These are phyloP conservation scores for Coprinopsis strossmayeri DNA, from an alignment of 768 basidiomycete genomes.

Conservation along the genomic window DNA sequence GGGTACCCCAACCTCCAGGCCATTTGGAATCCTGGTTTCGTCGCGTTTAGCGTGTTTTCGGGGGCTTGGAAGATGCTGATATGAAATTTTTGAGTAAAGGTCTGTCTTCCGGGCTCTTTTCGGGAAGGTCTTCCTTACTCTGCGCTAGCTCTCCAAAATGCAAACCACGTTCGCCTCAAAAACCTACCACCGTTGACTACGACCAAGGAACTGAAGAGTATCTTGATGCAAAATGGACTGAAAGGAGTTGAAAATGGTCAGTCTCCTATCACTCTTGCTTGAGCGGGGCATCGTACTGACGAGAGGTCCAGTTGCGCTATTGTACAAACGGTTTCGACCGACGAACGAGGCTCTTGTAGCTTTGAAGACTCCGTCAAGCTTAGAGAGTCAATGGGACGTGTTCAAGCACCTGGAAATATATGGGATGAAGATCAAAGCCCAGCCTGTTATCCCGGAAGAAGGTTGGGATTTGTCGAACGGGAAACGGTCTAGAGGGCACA, in stretches of 20 bases:
- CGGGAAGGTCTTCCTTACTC: background rate
- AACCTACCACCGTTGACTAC: slow-evolving; percentile 47
- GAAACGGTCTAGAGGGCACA: slow-evolving; percentile 20
- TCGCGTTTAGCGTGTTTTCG: background rate
- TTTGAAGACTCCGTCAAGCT: slow-evolving; percentile 39
- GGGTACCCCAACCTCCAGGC: background rate
- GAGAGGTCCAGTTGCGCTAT: slow-evolving; percentile 46
- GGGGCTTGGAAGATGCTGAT: slow-evolving; percentile 6
- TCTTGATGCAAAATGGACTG: slow-evolving; percentile 32
- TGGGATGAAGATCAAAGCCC: slow-evolving; percentile 34
- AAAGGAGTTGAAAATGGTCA: slow-evolving; percentile 42
- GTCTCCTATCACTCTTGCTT: slow-evolving; percentile 5
- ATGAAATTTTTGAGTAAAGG: slow-evolving; percentile 7
- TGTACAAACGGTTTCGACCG: slow-evolving; percentile 56
- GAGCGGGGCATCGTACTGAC: no score
- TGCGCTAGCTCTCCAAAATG: slow-evolving; percentile 16
- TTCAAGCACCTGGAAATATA: slow-evolving; percentile 40
- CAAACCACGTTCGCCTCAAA: slow-evolving; percentile 39
- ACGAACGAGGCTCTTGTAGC: slow-evolving; percentile 55
- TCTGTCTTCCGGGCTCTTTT: background rate
- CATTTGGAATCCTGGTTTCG: no score
- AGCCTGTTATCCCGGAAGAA: slow-evolving; percentile 16
- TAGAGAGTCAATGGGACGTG: slow-evolving; percentile 31
- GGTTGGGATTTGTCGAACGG: slow-evolving; percentile 7
- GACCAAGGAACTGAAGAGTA: slow-evolving; percentile 47